Base-by-base conservation (phyloP, 2,329 filamentous ascomycete genomes). In the Blastomyces emzantsi region DNA sequence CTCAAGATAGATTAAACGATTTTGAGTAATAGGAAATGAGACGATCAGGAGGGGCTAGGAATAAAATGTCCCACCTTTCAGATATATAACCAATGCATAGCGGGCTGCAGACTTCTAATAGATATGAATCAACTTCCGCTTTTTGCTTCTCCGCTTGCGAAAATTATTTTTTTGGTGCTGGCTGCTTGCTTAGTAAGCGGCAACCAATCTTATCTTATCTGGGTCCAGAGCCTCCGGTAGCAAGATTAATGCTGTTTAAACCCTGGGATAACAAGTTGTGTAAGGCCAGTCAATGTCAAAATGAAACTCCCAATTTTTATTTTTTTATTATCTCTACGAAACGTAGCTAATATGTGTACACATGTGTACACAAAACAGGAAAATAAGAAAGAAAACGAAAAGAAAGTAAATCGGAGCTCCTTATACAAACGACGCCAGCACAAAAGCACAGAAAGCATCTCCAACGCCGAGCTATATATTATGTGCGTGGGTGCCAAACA, bases 391-490 rank as follows among this genome's bases (percentile, higher is more conserved):
- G 25, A 30, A 59, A 59, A 28, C 17, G 13, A 25, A 19, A 28
- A 52, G 49, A 30, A 52, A 25, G 28, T 30, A 49, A 60, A 49
- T 49, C 25, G 19, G 45, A 49, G 30, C 8, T 47, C 17, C 43
- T 59, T 60, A 33, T 56, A 36, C 25, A 33, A 49, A 28, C 43
- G 25, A 60, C 25, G 19, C 28, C 58, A 49, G 36, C 43, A 33
- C 41, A 55, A 59, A 45, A 56, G 47, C 39, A 54, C 17, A 51
- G 43, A 59, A 65, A 59, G 61, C 60, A 67, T 63, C 58, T 66
- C 63, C 64, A 70, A 70, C 68, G 67, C 68, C 68, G 65, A 67
- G 68, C 67, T 70, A 67, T 39, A 39, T 67, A 67, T 68, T 65
- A 66, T 67, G 65, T 62, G 67, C 63, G 60, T 58, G 62, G 64